phyloP scores from a whole-genome alignment of 2,329 filamentous ascomycete genomes.

The Diatrype stigma region DNA sequence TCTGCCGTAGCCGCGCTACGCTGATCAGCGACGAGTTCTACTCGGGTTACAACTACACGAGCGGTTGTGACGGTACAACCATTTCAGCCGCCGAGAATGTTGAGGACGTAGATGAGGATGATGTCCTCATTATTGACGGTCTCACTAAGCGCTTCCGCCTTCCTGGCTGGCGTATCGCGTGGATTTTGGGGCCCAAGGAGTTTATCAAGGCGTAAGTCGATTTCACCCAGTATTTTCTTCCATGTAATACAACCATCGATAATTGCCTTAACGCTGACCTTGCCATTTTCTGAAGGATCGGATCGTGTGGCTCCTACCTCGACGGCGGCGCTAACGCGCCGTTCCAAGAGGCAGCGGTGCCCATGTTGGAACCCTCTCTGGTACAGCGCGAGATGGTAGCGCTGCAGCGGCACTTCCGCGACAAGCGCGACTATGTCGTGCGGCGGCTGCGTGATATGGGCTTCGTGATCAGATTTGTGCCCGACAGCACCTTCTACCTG shows the following conservation, averaged over 20 bases:
- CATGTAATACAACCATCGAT: too few relatives aligned
- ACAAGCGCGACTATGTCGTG: conserved; percentile 90
- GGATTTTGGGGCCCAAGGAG: conserved; percentile 93
- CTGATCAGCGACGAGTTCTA: conserved; percentile 98
- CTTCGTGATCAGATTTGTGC: conserved; percentile 78
- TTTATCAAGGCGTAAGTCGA: conserved; percentile 74
- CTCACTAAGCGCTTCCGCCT: conserved; percentile 95
- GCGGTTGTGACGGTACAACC: conserved; percentile 82
- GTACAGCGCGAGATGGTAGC: conserved; percentile 85
- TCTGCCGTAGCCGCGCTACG: conserved; percentile 85
- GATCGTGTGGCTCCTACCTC: conserved; percentile 87
- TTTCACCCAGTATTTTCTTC: too few relatives aligned
- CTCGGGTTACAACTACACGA: conserved; percentile 92
- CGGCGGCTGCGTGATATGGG: conserved; percentile 77
- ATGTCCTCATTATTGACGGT: conserved; percentile 92
- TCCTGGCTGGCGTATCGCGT: conserved; percentile 93
- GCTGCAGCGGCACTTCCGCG: conserved; percentile 81
- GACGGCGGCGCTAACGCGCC: conserved; percentile 93
- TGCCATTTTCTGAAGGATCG: conserved; percentile 50
- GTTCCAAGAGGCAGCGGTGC: conserved; percentile 89
- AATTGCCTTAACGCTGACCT: too few relatives aligned
- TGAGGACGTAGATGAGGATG: conserved; percentile 81
- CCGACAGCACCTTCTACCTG: conserved; percentile 92
- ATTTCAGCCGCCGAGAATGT: conserved; percentile 89
- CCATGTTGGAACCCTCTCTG: conserved; percentile 83